phyloP scores from a whole-genome alignment of 2,329 filamentous ascomycete species.

The Rhinocladiella similis region DNA sequence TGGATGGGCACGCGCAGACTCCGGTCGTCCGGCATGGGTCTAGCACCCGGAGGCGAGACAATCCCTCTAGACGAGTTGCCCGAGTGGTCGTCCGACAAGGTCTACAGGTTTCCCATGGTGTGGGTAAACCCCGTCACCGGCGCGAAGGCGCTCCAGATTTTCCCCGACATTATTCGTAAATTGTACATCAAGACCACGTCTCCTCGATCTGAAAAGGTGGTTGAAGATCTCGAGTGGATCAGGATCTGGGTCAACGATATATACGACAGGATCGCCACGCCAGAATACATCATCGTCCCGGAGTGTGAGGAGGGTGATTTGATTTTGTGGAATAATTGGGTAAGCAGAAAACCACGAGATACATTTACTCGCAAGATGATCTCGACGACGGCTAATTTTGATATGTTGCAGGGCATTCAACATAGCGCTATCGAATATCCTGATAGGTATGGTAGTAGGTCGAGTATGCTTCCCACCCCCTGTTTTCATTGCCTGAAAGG shows the following conservation, averaged over 20 bases:
- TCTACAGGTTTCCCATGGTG: background rate
- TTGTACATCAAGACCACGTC: background rate
- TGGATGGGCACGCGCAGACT: background rate
- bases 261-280: background rate
- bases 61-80: background rate
- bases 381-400: background rate
- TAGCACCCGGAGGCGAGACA: background rate
- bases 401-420: background rate
- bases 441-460: background rate
- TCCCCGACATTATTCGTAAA: background rate
- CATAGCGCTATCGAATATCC: background rate
- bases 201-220: background rate
- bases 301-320: background rate
- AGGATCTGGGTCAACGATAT: background rate
- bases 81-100: background rate
- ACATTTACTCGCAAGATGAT: no score
- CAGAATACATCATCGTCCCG: background rate
- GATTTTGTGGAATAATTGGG: background rate
- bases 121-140: background rate
- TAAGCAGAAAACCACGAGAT: background rate
- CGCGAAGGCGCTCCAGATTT: background rate
- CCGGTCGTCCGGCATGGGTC: background rate
- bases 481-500: background rate
- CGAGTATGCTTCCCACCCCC: background rate
- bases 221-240: background rate